Evolutionary conservation across 2,329 filamentous ascomycete species (phyloP), one percentile per base, ranked within the genome.

Genomic region (Coniosporium tulheliwenetii): DNA sequence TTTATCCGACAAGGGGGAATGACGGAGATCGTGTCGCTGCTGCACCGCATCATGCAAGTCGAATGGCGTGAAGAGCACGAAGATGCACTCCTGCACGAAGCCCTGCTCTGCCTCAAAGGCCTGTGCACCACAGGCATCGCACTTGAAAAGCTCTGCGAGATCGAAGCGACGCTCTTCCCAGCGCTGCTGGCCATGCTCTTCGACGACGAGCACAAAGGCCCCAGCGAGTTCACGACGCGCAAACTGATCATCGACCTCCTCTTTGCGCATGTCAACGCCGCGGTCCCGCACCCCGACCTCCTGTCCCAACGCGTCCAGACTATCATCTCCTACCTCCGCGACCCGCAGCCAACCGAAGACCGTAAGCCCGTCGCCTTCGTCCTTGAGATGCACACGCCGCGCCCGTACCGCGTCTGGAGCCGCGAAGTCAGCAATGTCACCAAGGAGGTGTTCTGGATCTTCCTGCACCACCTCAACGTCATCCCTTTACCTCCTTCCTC

Each of bases 391-490:
- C 81, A 83, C 50, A 78, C 80, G 31, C 76, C 85, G 39, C 75
- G 89, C 0, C 89, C 89, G 1, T 98, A 95, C 59, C 81, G 85
- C 30, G 75, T 93, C 2, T 98, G 89, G 89, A 85, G 81, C 62
- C 91, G 87, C 59, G 91, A 98, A 62, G 77, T 89, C 13, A 79
- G 80, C 44, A 87, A 83, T 51, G 89, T 96, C 38, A 94, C 87
- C 35, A 95, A 95, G 60, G 89, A 98, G 59, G 89, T 96, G 26
- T 98, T 98, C 58, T 98, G 89, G 89, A 96, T 96, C 56, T 98
- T 96, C 64, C 70, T 96, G 41, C 89, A 96, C 61, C 83, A 93
- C 50, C 69, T 93, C 43, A 96, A 96, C 52, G 79, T 95, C 37
- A 73, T 96, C 32, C 72, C 85, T 15, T 60, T 83, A 30, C 74